Evolutionary conservation across 2,329 filamentous ascomycete genomes (phyloP).

Genomic region (Rosellinia necatrix): DNA sequence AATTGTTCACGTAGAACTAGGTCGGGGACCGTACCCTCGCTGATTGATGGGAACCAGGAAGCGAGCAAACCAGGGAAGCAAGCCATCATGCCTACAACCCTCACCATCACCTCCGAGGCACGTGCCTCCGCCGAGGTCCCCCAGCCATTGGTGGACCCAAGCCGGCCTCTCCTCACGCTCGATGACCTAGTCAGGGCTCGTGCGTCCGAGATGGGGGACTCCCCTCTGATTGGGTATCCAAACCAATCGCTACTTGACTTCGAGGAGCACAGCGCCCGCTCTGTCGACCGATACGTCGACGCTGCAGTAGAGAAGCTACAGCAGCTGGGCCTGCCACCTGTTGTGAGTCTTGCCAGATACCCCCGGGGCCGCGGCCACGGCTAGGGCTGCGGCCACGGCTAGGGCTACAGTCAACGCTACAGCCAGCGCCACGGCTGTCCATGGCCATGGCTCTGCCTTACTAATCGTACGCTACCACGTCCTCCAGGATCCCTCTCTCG

Average conservation of each 20-base stretch:
- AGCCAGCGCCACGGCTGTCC: no score
- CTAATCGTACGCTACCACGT: neutral
- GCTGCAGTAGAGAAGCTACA: constrained; percentile 18
- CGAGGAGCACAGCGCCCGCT: constrained; percentile 17
- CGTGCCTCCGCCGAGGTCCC: neutral
- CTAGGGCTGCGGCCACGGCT: no score
- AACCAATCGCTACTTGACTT: constrained; percentile 19
- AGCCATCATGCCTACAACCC: constrained; percentile 10
- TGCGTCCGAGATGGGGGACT: constrained; percentile 17
- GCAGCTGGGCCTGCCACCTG: constrained; percentile 12
- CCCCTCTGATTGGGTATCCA: constrained; percentile 16
- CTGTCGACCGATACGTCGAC: constrained; percentile 13
- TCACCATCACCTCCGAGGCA: neutral
- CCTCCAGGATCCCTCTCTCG: constrained; percentile 9
- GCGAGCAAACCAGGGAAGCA: no score
- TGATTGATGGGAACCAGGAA: neutral
- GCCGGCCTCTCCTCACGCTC: constrained; percentile 10
- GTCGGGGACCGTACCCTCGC: neutral
- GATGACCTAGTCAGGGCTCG: constrained; percentile 14
- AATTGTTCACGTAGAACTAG: constrained; percentile 4
- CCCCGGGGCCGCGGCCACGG: neutral
- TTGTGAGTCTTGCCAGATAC: constrained; percentile 11
- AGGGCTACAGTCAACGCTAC: no score
- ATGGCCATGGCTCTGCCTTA: neutral
- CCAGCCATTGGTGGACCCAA: constrained; percentile 10